Evolutionary conservation across 805 yeast species (phyloP), one percentile per base, ranked within the genome.

Genomic region (Clavispora asparagi): DNA sequence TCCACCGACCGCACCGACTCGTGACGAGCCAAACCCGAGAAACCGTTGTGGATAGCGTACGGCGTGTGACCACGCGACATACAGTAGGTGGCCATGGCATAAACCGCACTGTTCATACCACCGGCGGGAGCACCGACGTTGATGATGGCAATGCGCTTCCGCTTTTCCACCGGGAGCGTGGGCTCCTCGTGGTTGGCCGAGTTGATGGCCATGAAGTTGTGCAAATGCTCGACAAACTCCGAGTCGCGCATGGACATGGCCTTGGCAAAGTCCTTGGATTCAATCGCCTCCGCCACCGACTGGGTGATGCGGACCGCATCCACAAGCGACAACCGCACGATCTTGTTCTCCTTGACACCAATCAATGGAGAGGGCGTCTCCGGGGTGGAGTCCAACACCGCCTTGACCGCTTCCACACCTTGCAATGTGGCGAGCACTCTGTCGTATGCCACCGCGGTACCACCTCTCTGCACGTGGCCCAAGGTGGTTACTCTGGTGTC

Each of bases 121-220:
- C 96, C 96, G 11, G 98, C 92, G 23, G 99, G 97, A 0, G 99
- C 99, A 56, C 99, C 99, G 39, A 92, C 87, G 60, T 90, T 87
- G 44, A 94, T 77, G 51, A 94, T 83, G 45, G 94, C 99, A 55
- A 91, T 78, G 57, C 81, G 85, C 56, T 84, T 74, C 49, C 84
- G 73, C 59, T 85, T 71, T 19, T 71, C 77, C 16, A 59, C 65
- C 5, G 85, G 81, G 53, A 85, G 68, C n/a, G 55, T 43, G 35
- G 60, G 55, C 2, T 66, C 68, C 47, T 71, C 74, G 53, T 72
- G 73, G 44, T 57, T 51, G 42, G 58, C 55, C 7, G 73, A 52
- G 54, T 81, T 79, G 42, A 52, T 52, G 31, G 87, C 79, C 62
- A 81, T 71, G 65, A 75, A 85, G 55, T 84, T 83, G 39, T 71